A percentile compares a stretch with the other conserved stretches of the same genome.
These are phyloP conservation scores for Ascomycota sp. DNA, from an alignment of 2,329 filamentous ascomycete species.

Conservation along the genomic window DNA sequence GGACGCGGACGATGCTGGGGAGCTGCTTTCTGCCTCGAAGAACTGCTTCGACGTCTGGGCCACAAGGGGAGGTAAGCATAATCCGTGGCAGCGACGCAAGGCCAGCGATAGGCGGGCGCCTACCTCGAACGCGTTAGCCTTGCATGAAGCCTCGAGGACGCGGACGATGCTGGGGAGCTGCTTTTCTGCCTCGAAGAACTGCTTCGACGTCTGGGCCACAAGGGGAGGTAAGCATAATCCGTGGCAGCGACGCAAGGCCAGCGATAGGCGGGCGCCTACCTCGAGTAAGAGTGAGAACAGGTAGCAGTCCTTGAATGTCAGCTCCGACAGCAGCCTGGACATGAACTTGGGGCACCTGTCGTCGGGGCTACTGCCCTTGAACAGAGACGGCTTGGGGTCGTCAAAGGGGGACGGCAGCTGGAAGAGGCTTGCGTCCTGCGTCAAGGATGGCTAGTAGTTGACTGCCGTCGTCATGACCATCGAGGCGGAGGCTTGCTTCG, in stretches of 20 bases:
- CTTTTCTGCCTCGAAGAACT: slow-evolving; percentile 67
- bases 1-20: slow-evolving; percentile 50
- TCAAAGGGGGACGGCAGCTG: slow-evolving; percentile 49
- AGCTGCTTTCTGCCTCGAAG: slow-evolving; percentile 60
- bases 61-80: slow-evolving; percentile 1
- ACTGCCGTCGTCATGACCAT: too few relatives aligned
- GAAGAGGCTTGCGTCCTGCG: too few relatives aligned
- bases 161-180: slow-evolving; percentile 53
- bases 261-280: slow-evolving; percentile 22
- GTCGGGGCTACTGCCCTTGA: slow-evolving; percentile 27
- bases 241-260: too few relatives aligned
- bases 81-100: too few relatives aligned
- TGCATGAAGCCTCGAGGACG: slow-evolving; percentile 62
- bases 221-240: too few relatives aligned
- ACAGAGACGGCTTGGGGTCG: slow-evolving; percentile 39
- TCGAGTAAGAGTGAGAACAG: slow-evolving; percentile 70
- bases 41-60: slow-evolving; percentile 59
- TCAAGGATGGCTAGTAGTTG: too few relatives aligned
- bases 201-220: slow-evolving; percentile 46
- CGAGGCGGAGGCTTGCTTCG: too few relatives aligned
- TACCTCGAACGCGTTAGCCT: slow-evolving; percentile 52
- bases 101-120: slow-evolving; percentile 8
- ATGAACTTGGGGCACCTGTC: slow-evolving; percentile 47
- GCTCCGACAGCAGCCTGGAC: slow-evolving; percentile 40
- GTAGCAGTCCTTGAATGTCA: slow-evolving; percentile 53